Base-by-base conservation (phyloP, 106 monocot species). In the Chionographis japonica region DNA sequence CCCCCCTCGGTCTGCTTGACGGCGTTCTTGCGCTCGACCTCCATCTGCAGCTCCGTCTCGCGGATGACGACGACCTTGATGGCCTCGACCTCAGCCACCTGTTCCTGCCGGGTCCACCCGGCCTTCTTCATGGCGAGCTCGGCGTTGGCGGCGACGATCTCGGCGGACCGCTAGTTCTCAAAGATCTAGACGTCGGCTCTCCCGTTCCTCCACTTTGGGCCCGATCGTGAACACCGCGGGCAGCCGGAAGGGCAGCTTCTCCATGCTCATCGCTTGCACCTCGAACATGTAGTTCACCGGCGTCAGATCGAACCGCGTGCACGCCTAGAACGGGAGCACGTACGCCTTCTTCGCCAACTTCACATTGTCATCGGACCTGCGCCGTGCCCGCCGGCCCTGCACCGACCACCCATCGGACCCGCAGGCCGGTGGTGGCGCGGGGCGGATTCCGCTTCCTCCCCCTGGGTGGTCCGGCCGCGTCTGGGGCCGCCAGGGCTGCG, bases 401-500 rank as follows among this genome's bases (percentile, higher is more conserved):
- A n/a, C n/a, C n/a, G n/a, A n/a, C n/a, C n/a, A n/a, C n/a, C n/a
- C n/a, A n/a, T n/a, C n/a, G n/a, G n/a, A n/a, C 88, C 62, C 84
- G 88, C 12, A 74, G 56, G 35, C 84, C 88, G 54, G 40, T 89
- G 59, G 64, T 89, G 2, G 81, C 79, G 46, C 72, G 78, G n/a
- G 88, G 88, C 13, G 88, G 88, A 11, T 81, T 89, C 73, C 60
- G 37, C 37, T 79, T 89, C 39, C 50, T 13, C 58, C 88, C 84
- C 14, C 72, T 2, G 76, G 56, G 35, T 84, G 84, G 88, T 89
- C 88, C 52, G 88, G 88, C 46, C 84, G 88, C 11, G 66, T 89
- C 42, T 89, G 88, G 88, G 81, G 81, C 67, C 81, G 88, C 49
- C 76, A 81, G 51, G 84, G 67, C 73, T 89, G 88, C 81, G 11